phyloP scores from a whole-genome alignment of 179 eudicot species.

The Monotropa hypopitys region DNA sequence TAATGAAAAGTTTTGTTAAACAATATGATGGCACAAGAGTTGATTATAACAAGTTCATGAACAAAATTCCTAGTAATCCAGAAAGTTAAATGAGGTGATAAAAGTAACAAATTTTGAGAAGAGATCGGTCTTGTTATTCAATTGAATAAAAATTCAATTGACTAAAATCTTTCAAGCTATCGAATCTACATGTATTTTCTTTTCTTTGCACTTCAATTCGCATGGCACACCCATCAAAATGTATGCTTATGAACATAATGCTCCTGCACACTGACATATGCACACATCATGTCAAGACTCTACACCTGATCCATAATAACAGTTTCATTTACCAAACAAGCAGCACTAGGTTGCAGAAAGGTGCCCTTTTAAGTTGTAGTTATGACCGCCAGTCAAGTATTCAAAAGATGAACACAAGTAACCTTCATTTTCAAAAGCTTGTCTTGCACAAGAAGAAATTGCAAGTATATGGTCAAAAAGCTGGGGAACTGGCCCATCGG shows the following conservation, averaged over 20 bases:
- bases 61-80: background rate
- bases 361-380: background rate
- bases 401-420: constrained; percentile 12
- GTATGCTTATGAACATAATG: background rate
- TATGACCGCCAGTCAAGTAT: background rate
- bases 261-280: background rate
- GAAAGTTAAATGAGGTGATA: background rate
- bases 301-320: background rate
- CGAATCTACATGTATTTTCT: background rate
- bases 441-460: constrained; percentile 89
- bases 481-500: constrained; percentile 92
- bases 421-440: constrained; percentile 91
- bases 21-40: background rate
- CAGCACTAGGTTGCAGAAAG: background rate
- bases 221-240: background rate
- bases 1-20: background rate
- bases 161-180: background rate
- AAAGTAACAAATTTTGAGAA: background rate
- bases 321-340: background rate
- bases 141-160: background rate
- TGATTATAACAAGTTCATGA: background rate
- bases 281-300: background rate
- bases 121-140: background rate
- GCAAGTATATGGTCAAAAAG: constrained; percentile 99
- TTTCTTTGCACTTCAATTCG: background rate